Evolutionary conservation across 73 alveolate genomes (phyloP), one percentile per base, ranked within the genome.

Genomic region (Blepharisma stoltei): DNA sequence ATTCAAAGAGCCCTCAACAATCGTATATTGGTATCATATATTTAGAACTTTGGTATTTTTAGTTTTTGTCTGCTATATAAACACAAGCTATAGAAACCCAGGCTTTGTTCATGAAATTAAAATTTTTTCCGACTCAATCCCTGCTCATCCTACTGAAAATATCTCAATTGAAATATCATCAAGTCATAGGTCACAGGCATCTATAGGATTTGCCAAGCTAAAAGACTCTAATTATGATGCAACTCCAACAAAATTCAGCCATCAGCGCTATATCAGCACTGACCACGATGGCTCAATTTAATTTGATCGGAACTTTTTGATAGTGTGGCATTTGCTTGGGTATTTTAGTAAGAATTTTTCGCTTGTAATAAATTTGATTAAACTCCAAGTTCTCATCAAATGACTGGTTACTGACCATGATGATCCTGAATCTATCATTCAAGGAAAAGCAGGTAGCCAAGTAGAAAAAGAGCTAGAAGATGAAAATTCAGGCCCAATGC

Each of bases 261-360:
- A 32, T 32, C 41, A 32, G 41, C 41, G 41, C 41, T 25, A 60
- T 25, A n/a, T 60, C 38, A 60, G 73, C 47, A 55, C 71, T 55
- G 71, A 55, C 7, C 7, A 55, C 43, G 71, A 55, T 7, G 71
- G n/a, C n/a, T n/a, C n/a, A n/a, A n/a, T n/a, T n/a, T n/a, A n/a
- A n/a, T n/a, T n/a, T n/a, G n/a, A n/a, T n/a, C n/a, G n/a, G n/a
- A n/a, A n/a, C n/a, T n/a, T n/a, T n/a, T n/a, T n/a, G n/a, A n/a
- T n/a, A n/a, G n/a, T n/a, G n/a, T n/a, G n/a, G n/a, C n/a, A n/a
- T n/a, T n/a, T n/a, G n/a, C n/a, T n/a, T n/a, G n/a, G n/a, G n/a
- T n/a, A n/a, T n/a, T n/a, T n/a, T n/a, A n/a, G n/a, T n/a, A n/a
- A n/a, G n/a, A n/a, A n/a, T n/a, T n/a, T n/a, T n/a, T n/a, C n/a